These are phyloP conservation scores for Pleurotus giganteus DNA, from an alignment of 768 basidiomycete genomes.

Conservation along the genomic window DNA sequence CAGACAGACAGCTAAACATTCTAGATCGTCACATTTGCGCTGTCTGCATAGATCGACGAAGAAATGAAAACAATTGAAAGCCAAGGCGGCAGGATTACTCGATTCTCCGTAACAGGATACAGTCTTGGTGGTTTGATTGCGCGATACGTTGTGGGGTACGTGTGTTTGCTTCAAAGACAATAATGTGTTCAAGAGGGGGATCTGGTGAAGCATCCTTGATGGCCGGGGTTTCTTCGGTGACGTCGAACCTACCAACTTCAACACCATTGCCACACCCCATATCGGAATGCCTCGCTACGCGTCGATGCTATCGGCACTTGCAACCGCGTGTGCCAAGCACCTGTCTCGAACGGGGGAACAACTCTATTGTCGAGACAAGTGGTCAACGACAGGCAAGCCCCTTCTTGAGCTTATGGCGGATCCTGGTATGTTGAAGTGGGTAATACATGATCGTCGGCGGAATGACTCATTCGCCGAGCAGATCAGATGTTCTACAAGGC, in stretches of 20 bases:
- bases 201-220: not conserved
- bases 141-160: constrained; percentile 6
- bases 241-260: constrained; percentile 58
- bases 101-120: constrained; percentile 1
- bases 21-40: not conserved
- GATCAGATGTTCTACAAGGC: constrained; percentile 8
- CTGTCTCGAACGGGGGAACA: constrained; percentile 60
- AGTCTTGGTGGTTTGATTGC: constrained; percentile 5
- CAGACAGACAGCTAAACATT: not conserved
- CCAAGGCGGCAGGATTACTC: not conserved
- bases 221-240: constrained; percentile 44
- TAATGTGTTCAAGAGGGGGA: not conserved
- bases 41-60: constrained; percentile 1
- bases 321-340: constrained; percentile 44
- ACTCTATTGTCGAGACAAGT: constrained; percentile 52
- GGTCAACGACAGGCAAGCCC: constrained; percentile 46
- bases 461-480: not conserved
- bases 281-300: constrained; percentile 52
- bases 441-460: constrained; percentile 2
- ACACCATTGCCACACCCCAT: constrained; percentile 64
- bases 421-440: constrained; percentile 13
- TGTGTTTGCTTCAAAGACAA: not conserved
- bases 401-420: constrained; percentile 52
- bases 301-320: constrained; percentile 38
- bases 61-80: not conserved